Percentiles rank a stretch among this genome's conserved stretches.
Evolutionary conservation across 169 alveolate genomes (phyloP).

Genomic region (Plasmodium gaboni): DNA sequence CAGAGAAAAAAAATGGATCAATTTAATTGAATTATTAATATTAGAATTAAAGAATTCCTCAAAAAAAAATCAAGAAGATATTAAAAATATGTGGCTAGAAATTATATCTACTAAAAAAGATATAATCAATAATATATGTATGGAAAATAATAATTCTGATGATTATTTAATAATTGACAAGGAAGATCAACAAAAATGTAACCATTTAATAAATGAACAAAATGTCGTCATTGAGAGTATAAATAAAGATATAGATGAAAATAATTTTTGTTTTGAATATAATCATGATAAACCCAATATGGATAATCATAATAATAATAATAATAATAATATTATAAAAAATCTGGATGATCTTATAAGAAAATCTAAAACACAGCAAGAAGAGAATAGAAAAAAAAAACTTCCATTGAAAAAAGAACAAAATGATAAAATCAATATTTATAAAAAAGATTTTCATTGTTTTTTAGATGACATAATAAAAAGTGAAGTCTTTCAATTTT

Average conservation of each 20-base stretch:
- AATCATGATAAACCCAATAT: neutral
- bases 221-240: too few relatives aligned
- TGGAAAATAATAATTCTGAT: too few relatives aligned
- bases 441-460: conserved; percentile 14
- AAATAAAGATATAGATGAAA: too few relatives aligned
- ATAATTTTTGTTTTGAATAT: too few relatives aligned
- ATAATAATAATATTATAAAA: neutral
- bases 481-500: neutral
- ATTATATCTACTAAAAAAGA: conserved; percentile 4
- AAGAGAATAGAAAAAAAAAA: neutral
- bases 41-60: conserved; percentile 27
- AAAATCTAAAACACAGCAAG: too few relatives aligned
- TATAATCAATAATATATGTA: too few relatives aligned
- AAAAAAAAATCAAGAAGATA: neutral
- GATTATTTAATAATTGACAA: too few relatives aligned
- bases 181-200: too few relatives aligned
- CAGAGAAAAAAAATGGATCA: conserved; percentile 50
- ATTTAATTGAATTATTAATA: conserved; percentile 19
- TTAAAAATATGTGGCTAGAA: conserved; percentile 52
- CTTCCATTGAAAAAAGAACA: neutral
- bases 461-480: conserved; percentile 13
- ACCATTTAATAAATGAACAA: too few relatives aligned
- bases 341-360: neutral
- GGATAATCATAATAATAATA: neutral
- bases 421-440: conserved; percentile 19